Evolutionary conservation across 306 rosid genomes (phyloP).

Genomic region (Prunus dulcis): DNA sequence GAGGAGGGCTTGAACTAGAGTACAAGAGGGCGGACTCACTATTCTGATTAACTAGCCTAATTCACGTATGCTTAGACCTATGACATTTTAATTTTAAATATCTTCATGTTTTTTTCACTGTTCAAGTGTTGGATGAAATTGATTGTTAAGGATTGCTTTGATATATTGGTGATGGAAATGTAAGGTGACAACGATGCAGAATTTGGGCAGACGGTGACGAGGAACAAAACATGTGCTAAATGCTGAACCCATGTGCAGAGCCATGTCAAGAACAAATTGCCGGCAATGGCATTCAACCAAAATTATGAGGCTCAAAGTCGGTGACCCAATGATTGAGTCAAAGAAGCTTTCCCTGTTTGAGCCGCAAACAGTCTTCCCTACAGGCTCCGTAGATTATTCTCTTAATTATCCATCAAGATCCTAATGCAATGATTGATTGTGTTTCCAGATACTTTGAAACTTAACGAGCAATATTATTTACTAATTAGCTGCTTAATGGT

Average conservation of each 20-base stretch:
- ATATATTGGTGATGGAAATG: not conserved
- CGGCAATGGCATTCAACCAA: not conserved
- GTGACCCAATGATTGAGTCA: conserved; percentile 4
- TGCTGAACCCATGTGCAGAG: conserved; percentile 6
- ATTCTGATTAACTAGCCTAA: accelerated
- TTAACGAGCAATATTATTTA: not conserved
- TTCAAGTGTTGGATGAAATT: not conserved
- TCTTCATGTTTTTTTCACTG: too few relatives aligned
- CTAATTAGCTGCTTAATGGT: not conserved
- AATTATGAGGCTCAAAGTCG: not conserved
- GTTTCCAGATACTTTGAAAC: not conserved
- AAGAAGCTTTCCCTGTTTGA: not conserved
- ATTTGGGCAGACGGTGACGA: not conserved
- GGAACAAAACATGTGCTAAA: not conserved
- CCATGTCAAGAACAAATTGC: not conserved
- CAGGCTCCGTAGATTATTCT: not conserved
- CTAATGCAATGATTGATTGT: not conserved
- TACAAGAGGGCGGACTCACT: too few relatives aligned
- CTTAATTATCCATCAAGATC: not conserved
- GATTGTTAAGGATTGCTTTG: not conserved
- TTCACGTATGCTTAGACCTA: too few relatives aligned
- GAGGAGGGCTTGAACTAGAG: too few relatives aligned
- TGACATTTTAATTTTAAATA: too few relatives aligned
- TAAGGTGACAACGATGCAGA: not conserved
- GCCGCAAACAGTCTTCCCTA: not conserved